Conservation (phyloP, 345 rosid species). For the Gossypium arboreum region DNA sequence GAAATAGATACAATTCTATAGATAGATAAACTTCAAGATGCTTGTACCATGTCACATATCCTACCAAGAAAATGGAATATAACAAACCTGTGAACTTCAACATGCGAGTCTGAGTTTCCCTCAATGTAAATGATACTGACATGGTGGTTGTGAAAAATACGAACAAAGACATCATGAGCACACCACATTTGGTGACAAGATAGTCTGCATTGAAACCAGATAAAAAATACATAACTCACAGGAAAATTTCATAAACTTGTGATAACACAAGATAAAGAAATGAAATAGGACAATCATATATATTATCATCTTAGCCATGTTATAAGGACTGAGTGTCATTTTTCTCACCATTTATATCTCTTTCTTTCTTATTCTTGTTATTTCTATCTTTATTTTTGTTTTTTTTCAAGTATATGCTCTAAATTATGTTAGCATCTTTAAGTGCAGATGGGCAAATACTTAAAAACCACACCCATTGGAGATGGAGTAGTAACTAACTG, state of each 20-base stretch:
- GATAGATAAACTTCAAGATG: neutral
- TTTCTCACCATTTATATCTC: neutral
- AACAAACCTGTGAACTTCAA: slow-evolving; percentile 83
- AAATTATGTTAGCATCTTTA: neutral
- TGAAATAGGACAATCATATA: neutral
- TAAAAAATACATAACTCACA: slow-evolving; percentile 4
- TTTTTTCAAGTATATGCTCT: neutral
- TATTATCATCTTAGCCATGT: neutral
- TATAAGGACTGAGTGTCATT: neutral
- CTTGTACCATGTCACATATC: slow-evolving; percentile 4
- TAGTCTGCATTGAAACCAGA: slow-evolving; percentile 58
- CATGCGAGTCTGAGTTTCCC: slow-evolving; percentile 99
- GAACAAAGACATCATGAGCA: slow-evolving; percentile 98
- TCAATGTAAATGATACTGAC: slow-evolving; percentile 97
- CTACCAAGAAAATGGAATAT: slow-evolving; percentile 16
- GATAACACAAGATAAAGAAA: neutral
- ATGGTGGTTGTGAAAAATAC: slow-evolving; percentile 98
- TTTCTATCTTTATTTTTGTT: neutral
- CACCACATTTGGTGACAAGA: slow-evolving; percentile 96
- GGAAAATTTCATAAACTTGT: slow-evolving; percentile 2
- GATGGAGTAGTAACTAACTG: neutral
- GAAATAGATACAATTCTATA: neutral
- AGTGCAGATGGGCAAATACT: neutral
- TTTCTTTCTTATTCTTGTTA: neutral
- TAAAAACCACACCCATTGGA: neutral